Base-by-base conservation (phyloP, 2,329 filamentous ascomycete genomes). In the Diplodia corticola region DNA sequence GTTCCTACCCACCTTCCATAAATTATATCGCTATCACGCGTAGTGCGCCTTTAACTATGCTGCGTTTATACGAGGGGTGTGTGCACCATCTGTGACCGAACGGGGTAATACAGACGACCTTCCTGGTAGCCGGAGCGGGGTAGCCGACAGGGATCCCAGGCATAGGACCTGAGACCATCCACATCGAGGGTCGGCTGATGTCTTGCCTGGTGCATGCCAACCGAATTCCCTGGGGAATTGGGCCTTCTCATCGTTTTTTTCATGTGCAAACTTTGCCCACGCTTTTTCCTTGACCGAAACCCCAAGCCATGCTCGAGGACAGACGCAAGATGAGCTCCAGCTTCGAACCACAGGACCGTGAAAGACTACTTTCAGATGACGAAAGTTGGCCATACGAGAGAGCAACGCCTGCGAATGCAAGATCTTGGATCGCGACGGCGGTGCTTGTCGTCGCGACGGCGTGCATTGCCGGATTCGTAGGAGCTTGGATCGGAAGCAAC, bases 391-490 rank as follows among this genome's bases (percentile, higher is more conserved):
- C 24, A 2, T 17, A 20, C 5, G 40, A 28, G 17, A 9, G 22
- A 15, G 33, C 12, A n/a, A 55, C 15, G 17, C 4, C 28, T 4
- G n/a, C 30, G 3, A 60, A 26, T 12, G 22, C 40, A n/a, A 46
- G 66, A 17, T 72, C 71, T 53, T 72, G 70, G 70, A 50, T 68
- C 35, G 61, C 64, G 4, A 69, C 68, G 60, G 54, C 64, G 26
- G 59, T 69, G 22, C 48, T 72, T 24, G 13, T 71, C 1, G 57
- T 70, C 37, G 66, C 67, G 24, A 72, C 71, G 6, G 68, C 71
- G 28, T 51, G 72, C 20, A 15, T 72, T 2, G 74, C 73, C 9
- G 70, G 69, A 1, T 40, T 67, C 2, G 60, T 71, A 30, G 74
- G 74, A 60, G 73, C 70, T 9, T 74, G 70, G 68, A 66, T 67